phyloP scores from a whole-genome alignment of 306 rosid genomes.

The Dalbergia cochinchinensis region DNA sequence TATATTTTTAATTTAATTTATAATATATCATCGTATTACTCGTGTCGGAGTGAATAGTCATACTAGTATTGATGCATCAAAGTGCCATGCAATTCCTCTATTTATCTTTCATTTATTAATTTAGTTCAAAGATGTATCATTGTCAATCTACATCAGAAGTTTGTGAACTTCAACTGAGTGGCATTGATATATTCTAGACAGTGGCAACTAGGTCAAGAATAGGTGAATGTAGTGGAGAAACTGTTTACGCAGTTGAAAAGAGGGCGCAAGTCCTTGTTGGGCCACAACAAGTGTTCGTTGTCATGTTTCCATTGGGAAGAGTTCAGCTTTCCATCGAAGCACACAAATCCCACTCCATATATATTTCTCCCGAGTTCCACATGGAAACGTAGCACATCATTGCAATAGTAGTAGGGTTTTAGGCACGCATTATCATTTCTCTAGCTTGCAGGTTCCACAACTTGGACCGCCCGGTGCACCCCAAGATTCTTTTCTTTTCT shows the following conservation, averaged over 20 bases:
- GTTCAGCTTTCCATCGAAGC: constrained; percentile 46
- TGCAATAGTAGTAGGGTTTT: constrained; percentile 41
- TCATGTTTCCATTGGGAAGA: constrained; percentile 36
- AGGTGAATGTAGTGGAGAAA: constrained; percentile 55
- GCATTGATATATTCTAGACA: neutral
- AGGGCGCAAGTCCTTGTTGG: constrained; percentile 48
- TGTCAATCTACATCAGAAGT: neutral
- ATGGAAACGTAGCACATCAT: constrained; percentile 43
- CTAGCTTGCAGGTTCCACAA: constrained; percentile 27
- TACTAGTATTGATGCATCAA: too few species aligned
- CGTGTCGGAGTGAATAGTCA: too few species aligned
- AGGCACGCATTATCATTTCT: constrained; percentile 53
- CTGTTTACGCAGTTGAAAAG: constrained; percentile 53
- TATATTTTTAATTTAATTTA: too few species aligned
- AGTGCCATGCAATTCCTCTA: neutral
- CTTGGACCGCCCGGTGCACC: constrained; percentile 13
- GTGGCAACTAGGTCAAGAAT: constrained; percentile 42
- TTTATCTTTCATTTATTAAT: neutral
- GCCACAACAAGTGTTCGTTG: constrained; percentile 45
- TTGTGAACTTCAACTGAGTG: neutral
- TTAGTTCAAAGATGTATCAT: constrained; percentile 1
- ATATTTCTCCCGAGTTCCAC: constrained; percentile 36
- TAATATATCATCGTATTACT: too few species aligned
- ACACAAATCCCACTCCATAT: constrained; percentile 38
- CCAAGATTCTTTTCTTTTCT: constrained; percentile 53